These are phyloP conservation scores for Spathaspora girioi DNA, from an alignment of 805 yeast genomes.

Conservation along the genomic window DNA sequence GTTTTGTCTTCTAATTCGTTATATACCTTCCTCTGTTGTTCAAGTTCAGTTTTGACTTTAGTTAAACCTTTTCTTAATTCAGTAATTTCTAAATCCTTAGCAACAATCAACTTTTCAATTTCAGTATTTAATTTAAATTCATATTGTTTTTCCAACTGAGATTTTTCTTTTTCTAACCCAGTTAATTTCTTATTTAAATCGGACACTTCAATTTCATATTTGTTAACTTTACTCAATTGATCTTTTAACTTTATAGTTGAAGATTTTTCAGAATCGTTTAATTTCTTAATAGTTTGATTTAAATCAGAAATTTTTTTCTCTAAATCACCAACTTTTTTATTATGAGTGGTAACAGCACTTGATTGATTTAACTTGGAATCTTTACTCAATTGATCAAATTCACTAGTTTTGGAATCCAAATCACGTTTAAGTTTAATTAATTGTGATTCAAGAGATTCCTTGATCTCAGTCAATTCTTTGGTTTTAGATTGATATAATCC, in stretches of 20 bases:
- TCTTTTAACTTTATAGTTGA: neutral
- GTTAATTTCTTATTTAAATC: neutral
- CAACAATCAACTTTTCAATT: slow-evolving; percentile 18
- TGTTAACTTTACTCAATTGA: neutral
- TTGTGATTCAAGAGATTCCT: neutral
- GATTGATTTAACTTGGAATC: neutral
- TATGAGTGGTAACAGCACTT: neutral
- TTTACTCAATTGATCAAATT: slow-evolving; percentile 7
- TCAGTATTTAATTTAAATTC: slow-evolving; percentile 22
- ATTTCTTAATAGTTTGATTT: neutral
- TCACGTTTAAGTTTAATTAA: slow-evolving; percentile 2
- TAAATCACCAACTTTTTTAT: neutral
- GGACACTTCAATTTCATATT: neutral
- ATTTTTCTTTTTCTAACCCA: neutral
- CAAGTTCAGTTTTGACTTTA: neutral
- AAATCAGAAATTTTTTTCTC: slow-evolving; percentile 1
- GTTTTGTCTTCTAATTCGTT: slow-evolving; percentile 1
- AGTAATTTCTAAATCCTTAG: slow-evolving; percentile 19
- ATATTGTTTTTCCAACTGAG: slow-evolving; percentile 11
- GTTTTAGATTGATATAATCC: slow-evolving; percentile 1
- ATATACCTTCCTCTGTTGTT: neutral
- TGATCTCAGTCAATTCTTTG: neutral
- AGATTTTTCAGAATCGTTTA: slow-evolving; percentile 1
- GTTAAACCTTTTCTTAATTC: neutral
- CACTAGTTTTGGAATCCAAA: slow-evolving; percentile 4